Conservation (phyloP, 1,284 basidiomycete genomes). For the Naganishia sp. region DNA sequence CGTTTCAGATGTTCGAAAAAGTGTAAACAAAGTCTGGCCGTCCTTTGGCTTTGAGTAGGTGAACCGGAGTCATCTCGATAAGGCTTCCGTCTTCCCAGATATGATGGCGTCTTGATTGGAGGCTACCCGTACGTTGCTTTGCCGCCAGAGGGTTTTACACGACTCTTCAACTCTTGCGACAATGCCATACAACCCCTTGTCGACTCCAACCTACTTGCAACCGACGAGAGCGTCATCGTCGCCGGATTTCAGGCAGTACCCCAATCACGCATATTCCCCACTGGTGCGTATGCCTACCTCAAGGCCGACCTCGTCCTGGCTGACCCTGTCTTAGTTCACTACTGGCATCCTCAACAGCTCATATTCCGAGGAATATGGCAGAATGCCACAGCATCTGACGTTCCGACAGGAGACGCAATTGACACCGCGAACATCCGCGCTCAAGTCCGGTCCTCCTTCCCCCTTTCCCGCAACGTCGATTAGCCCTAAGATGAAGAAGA, state of each 20-base stretch:
- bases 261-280: constrained; percentile 21
- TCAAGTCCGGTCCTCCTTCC: not conserved
- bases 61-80: no score
- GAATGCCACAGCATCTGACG: constrained; percentile 5
- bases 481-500: constrained; percentile 23
- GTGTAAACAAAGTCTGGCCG: constrained; percentile 10
- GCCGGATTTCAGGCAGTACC: constrained; percentile 1
- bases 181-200: constrained; percentile 6
- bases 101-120: no score
- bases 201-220: constrained; percentile 8
- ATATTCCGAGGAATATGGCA: not conserved
- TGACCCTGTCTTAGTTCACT: constrained; percentile 14
- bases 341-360: constrained; percentile 22
- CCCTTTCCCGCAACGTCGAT: constrained; percentile 1
- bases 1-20: not conserved
- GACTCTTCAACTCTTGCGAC: not conserved
- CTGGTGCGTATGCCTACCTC: not conserved
- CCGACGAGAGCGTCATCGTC: constrained; percentile 2
- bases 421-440: constrained; percentile 10
- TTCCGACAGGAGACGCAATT: constrained; percentile 8
- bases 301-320: not conserved
- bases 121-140: no score
- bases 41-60: not conserved
- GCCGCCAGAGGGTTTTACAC: no score
- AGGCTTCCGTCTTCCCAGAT: no score